Evolutionary conservation across 768 basidiomycete genomes (phyloP), one percentile per base, ranked within the genome.

Genomic region (Gloeophyllum trabeum): DNA sequence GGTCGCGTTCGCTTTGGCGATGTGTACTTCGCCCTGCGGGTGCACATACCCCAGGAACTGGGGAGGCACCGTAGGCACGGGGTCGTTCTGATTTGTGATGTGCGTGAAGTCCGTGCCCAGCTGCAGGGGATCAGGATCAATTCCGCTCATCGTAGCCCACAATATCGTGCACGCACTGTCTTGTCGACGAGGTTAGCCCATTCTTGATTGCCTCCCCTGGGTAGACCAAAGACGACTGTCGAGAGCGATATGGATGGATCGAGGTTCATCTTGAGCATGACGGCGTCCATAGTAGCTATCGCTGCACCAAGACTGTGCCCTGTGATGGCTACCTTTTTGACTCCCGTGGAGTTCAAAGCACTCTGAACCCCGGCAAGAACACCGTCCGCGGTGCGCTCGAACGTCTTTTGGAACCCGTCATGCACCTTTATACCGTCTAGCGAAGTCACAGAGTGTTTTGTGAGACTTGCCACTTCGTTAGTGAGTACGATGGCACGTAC

Each of bases 241-340:
- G n/a, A 43, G 39, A 58, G 40, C 1, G 23, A 21, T 12, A 44
- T 46, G 26, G n/a, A 23, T 18, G 44, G 4, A 13, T 48, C 43
- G 2, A 59, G 51, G 23, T 53, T 48, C 1, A 50, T n/a, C 1
- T 42, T 42, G 10, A 59, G 46, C 48, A 28, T 54, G 26, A 59
- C 36, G 2, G 50, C 48, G 23, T 59, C 57, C 19, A 59, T 49
- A 38, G 56, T 43, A 13, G 54, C 37, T 22, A 58, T 38, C 6
- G 53, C 53, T n/a, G 44, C 55, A 37, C 64, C 69, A 5, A 73
- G 56, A 4, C 66, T 65, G 47, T 69, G 71, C 1, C 69, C 69
- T 34, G 69, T 63, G 10, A 37, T 7, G 7, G 20, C 20, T 12
- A 37, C 36, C 13, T 69, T 43, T 2, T 67, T 61, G 23, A 74